A percentile compares a stretch with the other conserved stretches of the same genome.
These are phyloP conservation scores for Yarrowia sp. DNA, from an alignment of 805 yeast genomes.

Conservation along the genomic window DNA sequence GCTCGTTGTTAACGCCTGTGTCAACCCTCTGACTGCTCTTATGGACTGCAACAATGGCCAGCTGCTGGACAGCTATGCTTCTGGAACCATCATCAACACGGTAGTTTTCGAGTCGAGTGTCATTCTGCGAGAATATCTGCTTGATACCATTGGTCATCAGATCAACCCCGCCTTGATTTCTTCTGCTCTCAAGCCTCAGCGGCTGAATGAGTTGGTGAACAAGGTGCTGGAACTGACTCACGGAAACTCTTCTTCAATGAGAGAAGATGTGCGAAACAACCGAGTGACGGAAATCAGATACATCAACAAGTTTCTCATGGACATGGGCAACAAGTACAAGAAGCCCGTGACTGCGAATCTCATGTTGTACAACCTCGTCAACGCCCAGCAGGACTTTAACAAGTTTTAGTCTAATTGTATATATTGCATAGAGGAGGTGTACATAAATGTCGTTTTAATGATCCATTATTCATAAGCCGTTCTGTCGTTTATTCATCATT, in stretches of 20 bases:
- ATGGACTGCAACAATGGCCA: conserved; percentile 78
- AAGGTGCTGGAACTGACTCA: conserved; percentile 49
- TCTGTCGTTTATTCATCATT: background rate
- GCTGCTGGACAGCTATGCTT: conserved; percentile 45
- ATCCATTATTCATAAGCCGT: background rate
- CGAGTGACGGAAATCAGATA: conserved; percentile 73
- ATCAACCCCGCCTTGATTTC: conserved; percentile 28
- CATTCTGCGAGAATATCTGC: conserved; percentile 38
- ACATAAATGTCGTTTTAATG: no score
- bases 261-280: conserved; percentile 56
- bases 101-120: conserved; percentile 48
- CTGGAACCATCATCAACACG: conserved; percentile 39
- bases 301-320: conserved; percentile 76
- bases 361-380: conserved; percentile 47
- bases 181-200: conserved; percentile 30
- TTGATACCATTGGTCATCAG: conserved; percentile 22
- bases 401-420: background rate
- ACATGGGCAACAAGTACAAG: conserved; percentile 48
- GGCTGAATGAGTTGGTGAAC: conserved; percentile 40
- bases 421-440: background rate
- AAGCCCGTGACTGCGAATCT: conserved; percentile 46
- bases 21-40: conserved; percentile 79
- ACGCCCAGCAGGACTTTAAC: conserved; percentile 26
- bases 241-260: conserved; percentile 65
- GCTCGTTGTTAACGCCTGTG: conserved; percentile 73